A percentile compares a stretch with the other conserved stretches of the same genome.
Conservation (phyloP, 73 alveolate genomes). For the Paramecium sonneborni region DNA sequence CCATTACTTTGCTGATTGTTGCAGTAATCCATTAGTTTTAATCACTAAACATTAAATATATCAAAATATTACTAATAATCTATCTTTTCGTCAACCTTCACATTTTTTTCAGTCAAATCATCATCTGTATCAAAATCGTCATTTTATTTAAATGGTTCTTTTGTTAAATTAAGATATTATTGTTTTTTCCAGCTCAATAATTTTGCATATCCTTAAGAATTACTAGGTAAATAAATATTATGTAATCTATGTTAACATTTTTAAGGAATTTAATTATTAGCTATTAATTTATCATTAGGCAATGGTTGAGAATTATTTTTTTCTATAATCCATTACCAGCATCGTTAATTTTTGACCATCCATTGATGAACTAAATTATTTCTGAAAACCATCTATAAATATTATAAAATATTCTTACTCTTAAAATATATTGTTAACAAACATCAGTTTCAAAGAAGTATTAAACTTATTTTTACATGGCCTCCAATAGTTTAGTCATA, state of each 20-base stretch:
- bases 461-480: background rate
- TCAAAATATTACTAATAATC: background rate
- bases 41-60: background rate
- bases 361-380: background rate
- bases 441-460: conserved; percentile 49
- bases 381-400: background rate
- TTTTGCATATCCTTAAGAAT: background rate
- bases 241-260: conserved; percentile 35
- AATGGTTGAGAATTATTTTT: background rate
- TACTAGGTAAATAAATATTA: background rate
- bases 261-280: background rate
- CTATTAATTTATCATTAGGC: conserved; percentile 3
- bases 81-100: background rate
- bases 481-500: background rate
- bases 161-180: background rate
- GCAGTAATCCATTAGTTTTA: background rate
- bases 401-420: background rate
- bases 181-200: background rate
- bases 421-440: conserved; percentile 21
- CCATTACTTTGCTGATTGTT: conserved; percentile 1
- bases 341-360: background rate
- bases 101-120: conserved; percentile 2
- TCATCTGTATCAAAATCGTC: conserved; percentile 36
- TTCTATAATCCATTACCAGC: background rate
- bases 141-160: background rate